phyloP scores from a whole-genome alignment of 1,284 basidiomycete species.

The Apiotrichum porosum region DNA sequence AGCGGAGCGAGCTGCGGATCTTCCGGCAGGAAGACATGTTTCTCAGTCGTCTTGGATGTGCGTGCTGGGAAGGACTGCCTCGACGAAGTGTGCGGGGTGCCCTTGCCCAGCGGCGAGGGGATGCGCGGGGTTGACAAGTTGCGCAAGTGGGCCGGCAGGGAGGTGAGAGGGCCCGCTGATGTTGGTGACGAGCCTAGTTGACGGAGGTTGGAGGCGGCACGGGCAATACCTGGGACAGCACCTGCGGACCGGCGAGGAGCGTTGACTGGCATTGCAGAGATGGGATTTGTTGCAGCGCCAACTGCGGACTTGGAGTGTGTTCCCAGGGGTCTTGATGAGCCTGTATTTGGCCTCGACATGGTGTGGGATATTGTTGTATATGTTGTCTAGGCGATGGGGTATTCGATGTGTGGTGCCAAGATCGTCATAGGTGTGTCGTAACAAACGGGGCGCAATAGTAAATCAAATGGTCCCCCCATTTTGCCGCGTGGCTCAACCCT shows the following conservation, averaged over 20 bases:
- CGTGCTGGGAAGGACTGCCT: conserved; percentile 56
- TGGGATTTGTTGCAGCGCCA: conserved; percentile 19
- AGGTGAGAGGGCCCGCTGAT: conserved; percentile 18
- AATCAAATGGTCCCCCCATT: too few species aligned
- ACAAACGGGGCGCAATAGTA: too few species aligned
- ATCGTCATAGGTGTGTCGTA: too few species aligned
- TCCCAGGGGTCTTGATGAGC: conserved; percentile 32
- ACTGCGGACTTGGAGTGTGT: conserved; percentile 30
- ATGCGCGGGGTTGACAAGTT: conserved; percentile 42
- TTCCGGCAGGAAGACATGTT: conserved; percentile 84
- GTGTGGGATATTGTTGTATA: not conserved
- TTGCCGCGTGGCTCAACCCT: too few species aligned
- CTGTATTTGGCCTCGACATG: conserved; percentile 41
- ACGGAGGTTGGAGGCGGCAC: conserved; percentile 45
- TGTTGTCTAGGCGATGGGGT: too few species aligned
- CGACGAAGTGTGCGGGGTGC: conserved; percentile 38
- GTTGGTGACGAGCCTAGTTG: conserved; percentile 26
- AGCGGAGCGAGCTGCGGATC: conserved; percentile 83
- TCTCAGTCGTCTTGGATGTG: conserved; percentile 85
- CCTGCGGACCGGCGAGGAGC: conserved; percentile 41
- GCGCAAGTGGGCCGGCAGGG: conserved; percentile 43
- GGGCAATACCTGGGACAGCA: conserved; percentile 35
- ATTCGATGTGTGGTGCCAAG: too few species aligned
- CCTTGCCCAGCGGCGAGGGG: conserved; percentile 46
- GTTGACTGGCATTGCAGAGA: not conserved